phyloP scores from a whole-genome alignment of 140 eudicot genomes.

The Oenanthe javanica region DNA sequence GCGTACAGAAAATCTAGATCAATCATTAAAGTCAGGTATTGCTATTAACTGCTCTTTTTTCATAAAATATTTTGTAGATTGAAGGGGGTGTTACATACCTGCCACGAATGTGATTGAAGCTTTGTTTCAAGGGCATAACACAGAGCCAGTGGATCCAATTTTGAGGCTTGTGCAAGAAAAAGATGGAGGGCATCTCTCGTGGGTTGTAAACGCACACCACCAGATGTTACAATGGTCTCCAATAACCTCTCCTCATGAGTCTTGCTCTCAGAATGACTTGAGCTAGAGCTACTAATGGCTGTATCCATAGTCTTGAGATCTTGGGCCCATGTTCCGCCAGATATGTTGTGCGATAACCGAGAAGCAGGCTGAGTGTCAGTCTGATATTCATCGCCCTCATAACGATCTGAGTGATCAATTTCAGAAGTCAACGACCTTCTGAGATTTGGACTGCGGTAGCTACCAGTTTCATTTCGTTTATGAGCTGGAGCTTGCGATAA shows the following conservation, averaged over 20 bases:
- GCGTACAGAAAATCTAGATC: neutral
- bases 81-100: slow-evolving; percentile 37
- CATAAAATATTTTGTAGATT: neutral
- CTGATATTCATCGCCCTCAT: slow-evolving; percentile 22
- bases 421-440: slow-evolving; percentile 73
- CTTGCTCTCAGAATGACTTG: slow-evolving; percentile 44
- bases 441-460: slow-evolving; percentile 71
- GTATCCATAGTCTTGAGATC: slow-evolving; percentile 45
- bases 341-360: slow-evolving; percentile 33
- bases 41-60: too few species aligned
- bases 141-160: slow-evolving; percentile 63
- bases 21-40: neutral
- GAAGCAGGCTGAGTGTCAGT: slow-evolving; percentile 31
- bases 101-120: slow-evolving; percentile 86
- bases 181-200: slow-evolving; percentile 86
- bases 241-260: slow-evolving; percentile 82
- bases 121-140: slow-evolving; percentile 70
- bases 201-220: slow-evolving; percentile 91
- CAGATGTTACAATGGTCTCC: slow-evolving; percentile 82
- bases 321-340: slow-evolving; percentile 63
- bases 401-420: slow-evolving; percentile 37
- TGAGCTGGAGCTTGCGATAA: slow-evolving; percentile 53
- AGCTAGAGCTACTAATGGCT: slow-evolving; percentile 35
- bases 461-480: slow-evolving; percentile 55
- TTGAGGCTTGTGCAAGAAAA: slow-evolving; percentile 67